Evolutionary conservation across 2,329 filamentous ascomycete genomes (phyloP).

Genomic region (Aspergillus sp.): DNA sequence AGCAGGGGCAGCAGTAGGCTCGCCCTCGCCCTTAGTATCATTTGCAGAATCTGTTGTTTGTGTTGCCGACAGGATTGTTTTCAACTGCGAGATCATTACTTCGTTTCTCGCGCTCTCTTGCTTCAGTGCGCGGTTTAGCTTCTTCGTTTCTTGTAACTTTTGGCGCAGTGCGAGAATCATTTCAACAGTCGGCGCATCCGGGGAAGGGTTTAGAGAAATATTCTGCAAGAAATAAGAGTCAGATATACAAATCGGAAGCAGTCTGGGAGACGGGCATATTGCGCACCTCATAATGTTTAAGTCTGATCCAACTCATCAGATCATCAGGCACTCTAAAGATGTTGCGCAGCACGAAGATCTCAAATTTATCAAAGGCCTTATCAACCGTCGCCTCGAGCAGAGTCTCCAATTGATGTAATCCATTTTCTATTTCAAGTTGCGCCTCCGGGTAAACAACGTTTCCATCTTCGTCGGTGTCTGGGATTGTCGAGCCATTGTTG

Average conservation of each 20-base stretch:
- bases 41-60: slow-evolving; percentile 16
- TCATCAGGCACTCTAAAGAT: slow-evolving; percentile 73
- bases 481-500: slow-evolving; percentile 47
- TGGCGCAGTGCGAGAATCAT: slow-evolving; percentile 70
- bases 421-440: slow-evolving; percentile 78
- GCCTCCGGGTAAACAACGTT: slow-evolving; percentile 51
- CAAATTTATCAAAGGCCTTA: slow-evolving; percentile 80
- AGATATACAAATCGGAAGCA: neutral
- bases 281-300: slow-evolving; percentile 78
- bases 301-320: slow-evolving; percentile 71
- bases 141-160: slow-evolving; percentile 75
- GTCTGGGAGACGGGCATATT: neutral
- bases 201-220: slow-evolving; percentile 33
- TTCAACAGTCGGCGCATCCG: slow-evolving; percentile 60
- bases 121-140: slow-evolving; percentile 68
- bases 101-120: slow-evolving; percentile 72
- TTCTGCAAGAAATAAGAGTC: slow-evolving; percentile 27
- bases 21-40: slow-evolving; percentile 16
- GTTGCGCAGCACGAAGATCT: slow-evolving; percentile 88
- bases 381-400: slow-evolving; percentile 78
- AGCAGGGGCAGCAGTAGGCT: slow-evolving; percentile 22
- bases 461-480: slow-evolving; percentile 48
- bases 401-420: slow-evolving; percentile 80
- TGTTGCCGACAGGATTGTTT: slow-evolving; percentile 51
- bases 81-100: slow-evolving; percentile 65